phyloP scores from a whole-genome alignment of 192 early-diverging fungal species.

The Backusella tuberculispora region DNA sequence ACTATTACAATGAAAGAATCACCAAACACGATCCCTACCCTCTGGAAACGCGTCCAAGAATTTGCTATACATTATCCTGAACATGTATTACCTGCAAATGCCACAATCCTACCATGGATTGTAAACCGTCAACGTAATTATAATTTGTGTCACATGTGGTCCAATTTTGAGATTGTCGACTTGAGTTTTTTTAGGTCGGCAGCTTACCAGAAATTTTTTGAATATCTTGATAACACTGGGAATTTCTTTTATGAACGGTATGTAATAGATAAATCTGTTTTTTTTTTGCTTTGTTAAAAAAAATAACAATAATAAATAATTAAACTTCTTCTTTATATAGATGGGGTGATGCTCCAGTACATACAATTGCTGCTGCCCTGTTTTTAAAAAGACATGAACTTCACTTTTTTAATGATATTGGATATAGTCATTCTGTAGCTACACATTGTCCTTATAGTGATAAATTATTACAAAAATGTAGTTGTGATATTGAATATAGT shows the following conservation, averaged over 20 bases:
- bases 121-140: conserved; percentile 54
- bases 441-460: conserved; percentile 71
- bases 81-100: conserved; percentile 36
- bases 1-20: conserved; percentile 22
- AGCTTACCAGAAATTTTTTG: conserved; percentile 69
- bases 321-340: conserved; percentile 42
- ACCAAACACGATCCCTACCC: conserved; percentile 58
- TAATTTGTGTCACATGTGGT: conserved; percentile 78
- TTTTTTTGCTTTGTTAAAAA: neutral
- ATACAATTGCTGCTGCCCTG: conserved; percentile 67
- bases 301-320: conserved; percentile 1
- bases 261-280: neutral
- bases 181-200: conserved; percentile 70
- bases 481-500: conserved; percentile 36
- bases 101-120: conserved; percentile 52
- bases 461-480: conserved; percentile 45
- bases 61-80: conserved; percentile 53
- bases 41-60: conserved; percentile 64
- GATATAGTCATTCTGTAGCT: conserved; percentile 63
- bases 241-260: conserved; percentile 88
- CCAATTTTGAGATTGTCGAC: conserved; percentile 86
- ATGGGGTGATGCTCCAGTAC: conserved; percentile 75
- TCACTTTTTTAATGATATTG: conserved; percentile 78
- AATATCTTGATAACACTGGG: conserved; percentile 73
- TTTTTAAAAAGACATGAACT: conserved; percentile 66